Conservation (phyloP, 2,329 filamentous ascomycete species). For the Penicillium capsulatum region DNA sequence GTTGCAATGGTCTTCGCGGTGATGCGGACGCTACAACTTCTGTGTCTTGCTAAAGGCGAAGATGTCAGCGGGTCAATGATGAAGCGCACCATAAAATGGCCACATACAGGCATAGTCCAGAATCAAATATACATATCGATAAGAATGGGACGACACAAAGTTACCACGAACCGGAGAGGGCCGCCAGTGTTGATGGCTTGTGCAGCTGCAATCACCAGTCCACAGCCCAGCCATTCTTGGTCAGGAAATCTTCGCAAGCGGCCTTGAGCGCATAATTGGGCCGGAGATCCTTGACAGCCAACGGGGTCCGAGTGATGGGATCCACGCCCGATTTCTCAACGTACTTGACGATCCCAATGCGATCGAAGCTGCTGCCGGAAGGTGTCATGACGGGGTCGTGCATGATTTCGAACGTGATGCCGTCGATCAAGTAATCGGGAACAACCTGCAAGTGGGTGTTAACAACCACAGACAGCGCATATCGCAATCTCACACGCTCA, state of each 20-base stretch:
- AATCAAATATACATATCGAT: no score
- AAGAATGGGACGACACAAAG: no score
- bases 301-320: slow-evolving; percentile 74
- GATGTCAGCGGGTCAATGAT: no score
- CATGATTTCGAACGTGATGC: slow-evolving; percentile 50
- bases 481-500: slow-evolving; percentile 24
- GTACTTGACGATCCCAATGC: slow-evolving; percentile 79
- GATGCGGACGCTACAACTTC: no score
- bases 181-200: no score
- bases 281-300: slow-evolving; percentile 65
- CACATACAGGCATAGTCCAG: no score
- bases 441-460: slow-evolving; percentile 34
- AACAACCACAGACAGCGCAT: slow-evolving; percentile 6
- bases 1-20: no score
- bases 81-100: no score
- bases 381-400: slow-evolving; percentile 55
- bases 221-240: slow-evolving; percentile 85
- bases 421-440: slow-evolving; percentile 48
- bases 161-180: no score
- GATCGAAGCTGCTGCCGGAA: slow-evolving; percentile 86
- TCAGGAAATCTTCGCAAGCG: slow-evolving; percentile 79
- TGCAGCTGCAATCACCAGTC: slow-evolving; percentile 61
- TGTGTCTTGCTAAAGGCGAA: no score
- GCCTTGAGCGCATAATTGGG: slow-evolving; percentile 77
- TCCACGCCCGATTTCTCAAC: slow-evolving; percentile 71